Conservation (phyloP, 306 rosid species). For the Sindora glabra region DNA sequence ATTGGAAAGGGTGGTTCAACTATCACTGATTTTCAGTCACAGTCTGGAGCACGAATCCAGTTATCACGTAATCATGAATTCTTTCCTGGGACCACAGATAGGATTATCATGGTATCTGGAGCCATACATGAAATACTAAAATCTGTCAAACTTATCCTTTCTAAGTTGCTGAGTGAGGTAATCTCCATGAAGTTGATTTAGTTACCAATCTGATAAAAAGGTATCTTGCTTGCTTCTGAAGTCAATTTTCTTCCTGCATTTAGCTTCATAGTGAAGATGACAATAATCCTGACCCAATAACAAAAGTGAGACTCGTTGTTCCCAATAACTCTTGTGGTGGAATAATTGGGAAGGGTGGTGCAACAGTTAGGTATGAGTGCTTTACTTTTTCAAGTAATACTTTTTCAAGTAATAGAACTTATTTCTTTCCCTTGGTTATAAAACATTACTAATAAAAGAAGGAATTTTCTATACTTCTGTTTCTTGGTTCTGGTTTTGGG, state of each 20-base stretch:
- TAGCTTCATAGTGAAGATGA: slow-evolving; percentile 85
- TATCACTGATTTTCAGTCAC: slow-evolving; percentile 96
- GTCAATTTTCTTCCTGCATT: slow-evolving; percentile 10
- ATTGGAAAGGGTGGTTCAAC: slow-evolving; percentile 99
- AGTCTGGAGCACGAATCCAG: slow-evolving; percentile 98
- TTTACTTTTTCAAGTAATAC: slow-evolving; percentile 15
- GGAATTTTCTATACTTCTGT: neutral
- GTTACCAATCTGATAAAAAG: slow-evolving; percentile 6
- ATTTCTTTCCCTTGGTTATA: slow-evolving; percentile 12
- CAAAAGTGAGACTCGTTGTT: slow-evolving; percentile 86
- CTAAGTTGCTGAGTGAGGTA: slow-evolving; percentile 96
- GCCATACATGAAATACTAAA: slow-evolving; percentile 61
- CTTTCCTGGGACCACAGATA: slow-evolving; percentile 96
- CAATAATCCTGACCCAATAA: slow-evolving; percentile 72
- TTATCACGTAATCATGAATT: slow-evolving; percentile 92
- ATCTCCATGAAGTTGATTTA: slow-evolving; percentile 11
- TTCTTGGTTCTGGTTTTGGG: too few species aligned
- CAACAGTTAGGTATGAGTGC: slow-evolving; percentile 77
- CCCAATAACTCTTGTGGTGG: slow-evolving; percentile 99
- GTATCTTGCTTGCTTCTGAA: slow-evolving; percentile 14
- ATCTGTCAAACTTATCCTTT: slow-evolving; percentile 84
- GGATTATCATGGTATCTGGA: slow-evolving; percentile 98
- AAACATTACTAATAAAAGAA: neutral
- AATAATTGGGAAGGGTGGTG: slow-evolving; percentile 96
- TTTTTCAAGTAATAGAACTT: neutral